Conservation (phyloP, 2,329 filamentous ascomycete species). For the Scytalidium lignicola region DNA sequence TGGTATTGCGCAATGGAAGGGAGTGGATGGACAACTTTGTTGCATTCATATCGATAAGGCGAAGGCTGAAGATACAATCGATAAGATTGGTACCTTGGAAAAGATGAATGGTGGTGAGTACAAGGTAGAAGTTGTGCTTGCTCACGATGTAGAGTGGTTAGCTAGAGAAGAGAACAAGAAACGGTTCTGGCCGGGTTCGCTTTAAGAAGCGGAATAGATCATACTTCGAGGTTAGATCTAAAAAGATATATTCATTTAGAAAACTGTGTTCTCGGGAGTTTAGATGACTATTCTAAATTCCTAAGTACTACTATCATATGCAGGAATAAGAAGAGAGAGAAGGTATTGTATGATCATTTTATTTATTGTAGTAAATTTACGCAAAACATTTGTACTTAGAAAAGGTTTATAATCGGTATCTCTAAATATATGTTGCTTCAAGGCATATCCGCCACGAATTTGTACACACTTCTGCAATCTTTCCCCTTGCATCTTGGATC, state of each 20-base stretch:
- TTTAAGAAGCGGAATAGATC: conserved; percentile 2
- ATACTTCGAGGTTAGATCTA: too few relatives aligned
- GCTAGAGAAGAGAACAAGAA: conserved; percentile 31
- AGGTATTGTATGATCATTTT: too few relatives aligned
- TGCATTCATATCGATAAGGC: conserved; percentile 38
- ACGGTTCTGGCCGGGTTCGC: conserved; percentile 22
- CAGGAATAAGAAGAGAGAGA: too few relatives aligned
- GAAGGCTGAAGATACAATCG: conserved; percentile 35
- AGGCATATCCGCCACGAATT: conserved; percentile 3
- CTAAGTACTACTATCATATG: too few relatives aligned
- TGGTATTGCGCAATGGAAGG: conserved; percentile 44
- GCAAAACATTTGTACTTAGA: too few relatives aligned
- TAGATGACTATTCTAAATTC: too few relatives aligned
- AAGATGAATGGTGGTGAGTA: conserved; percentile 27
- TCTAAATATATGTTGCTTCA: not conserved
- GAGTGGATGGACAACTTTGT: conserved; percentile 36
- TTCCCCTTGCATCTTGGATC: conserved; percentile 3
- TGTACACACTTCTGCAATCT: conserved; percentile 8
- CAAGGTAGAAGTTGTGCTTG: conserved; percentile 45
- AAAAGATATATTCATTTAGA: too few relatives aligned
- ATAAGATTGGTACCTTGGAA: conserved; percentile 33
- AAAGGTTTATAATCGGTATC: too few relatives aligned
- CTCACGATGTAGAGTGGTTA: conserved; percentile 45
- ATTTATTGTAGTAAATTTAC: too few relatives aligned
- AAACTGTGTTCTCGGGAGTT: too few relatives aligned